These are phyloP conservation scores for Solanum etuberosum DNA, from an alignment of 257 asterid species.

Conservation along the genomic window DNA sequence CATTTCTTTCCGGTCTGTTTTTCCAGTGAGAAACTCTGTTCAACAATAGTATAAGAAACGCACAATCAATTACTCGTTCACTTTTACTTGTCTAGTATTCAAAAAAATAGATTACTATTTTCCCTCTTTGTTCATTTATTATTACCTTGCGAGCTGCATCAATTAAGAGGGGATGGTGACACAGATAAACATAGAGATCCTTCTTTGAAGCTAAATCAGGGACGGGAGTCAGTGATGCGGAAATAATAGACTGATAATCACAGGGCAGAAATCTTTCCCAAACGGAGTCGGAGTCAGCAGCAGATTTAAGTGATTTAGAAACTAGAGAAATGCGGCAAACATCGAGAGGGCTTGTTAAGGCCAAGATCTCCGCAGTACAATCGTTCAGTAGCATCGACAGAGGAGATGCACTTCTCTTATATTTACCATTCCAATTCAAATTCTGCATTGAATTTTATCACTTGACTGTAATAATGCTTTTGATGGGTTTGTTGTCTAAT, in stretches of 20 bases:
- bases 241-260: background rate
- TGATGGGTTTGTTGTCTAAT: background rate
- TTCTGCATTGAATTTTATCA: background rate
- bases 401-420: background rate
- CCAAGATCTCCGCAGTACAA: background rate
- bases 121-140: background rate
- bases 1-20: constrained; percentile 10
- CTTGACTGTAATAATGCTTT: background rate
- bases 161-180: background rate
- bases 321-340: background rate
- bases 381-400: background rate
- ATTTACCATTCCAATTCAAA: background rate
- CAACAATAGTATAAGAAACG: background rate
- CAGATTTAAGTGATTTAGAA: background rate
- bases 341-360: background rate
- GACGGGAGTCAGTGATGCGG: background rate
- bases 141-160: background rate
- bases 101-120: background rate
- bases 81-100: background rate
- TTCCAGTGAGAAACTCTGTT: constrained; percentile 6
- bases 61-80: background rate
- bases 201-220: background rate
- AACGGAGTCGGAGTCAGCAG: background rate
- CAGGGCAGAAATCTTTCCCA: background rate
- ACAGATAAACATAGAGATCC: background rate